Conservation (phyloP, 495 filamentous ascomycete genomes). For the Lichenothelia convexa region DNA sequence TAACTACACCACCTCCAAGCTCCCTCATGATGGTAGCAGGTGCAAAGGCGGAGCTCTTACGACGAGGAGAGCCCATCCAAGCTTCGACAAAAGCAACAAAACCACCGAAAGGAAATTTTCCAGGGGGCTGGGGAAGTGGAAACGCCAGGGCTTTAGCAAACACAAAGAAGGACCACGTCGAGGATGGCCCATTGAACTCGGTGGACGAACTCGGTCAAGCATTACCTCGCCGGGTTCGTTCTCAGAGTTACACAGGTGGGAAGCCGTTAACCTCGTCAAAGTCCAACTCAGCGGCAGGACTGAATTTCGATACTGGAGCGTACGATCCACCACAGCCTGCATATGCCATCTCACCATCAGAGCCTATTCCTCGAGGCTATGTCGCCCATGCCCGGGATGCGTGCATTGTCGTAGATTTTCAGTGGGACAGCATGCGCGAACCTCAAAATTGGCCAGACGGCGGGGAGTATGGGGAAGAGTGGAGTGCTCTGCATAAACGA, state of each 20-base stretch:
- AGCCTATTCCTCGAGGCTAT: slow-evolving; percentile 72
- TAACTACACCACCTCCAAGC: slow-evolving; percentile 74
- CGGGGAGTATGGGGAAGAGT: slow-evolving; percentile 80
- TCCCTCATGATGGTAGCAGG: slow-evolving; percentile 70
- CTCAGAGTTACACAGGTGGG: slow-evolving; percentile 21
- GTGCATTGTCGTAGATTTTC: slow-evolving; percentile 70
- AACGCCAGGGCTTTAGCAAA: slow-evolving; percentile 6
- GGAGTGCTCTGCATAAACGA: slow-evolving; percentile 81
- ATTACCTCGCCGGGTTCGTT: slow-evolving; percentile 24
- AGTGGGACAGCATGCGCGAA: slow-evolving; percentile 80
- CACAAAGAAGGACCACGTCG: slow-evolving; percentile 2
- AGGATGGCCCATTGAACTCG: slow-evolving; percentile 13
- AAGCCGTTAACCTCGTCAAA: background rate
- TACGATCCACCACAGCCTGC: slow-evolving; percentile 64
- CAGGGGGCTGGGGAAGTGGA: slow-evolving; percentile 38
- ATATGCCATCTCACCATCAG: slow-evolving; percentile 64
- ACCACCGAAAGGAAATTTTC: slow-evolving; percentile 17
- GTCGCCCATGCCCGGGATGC: slow-evolving; percentile 83
- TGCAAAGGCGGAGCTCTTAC: slow-evolving; percentile 70
- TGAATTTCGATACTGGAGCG: background rate
- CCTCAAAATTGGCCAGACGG: slow-evolving; percentile 69
- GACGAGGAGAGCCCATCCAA: slow-evolving; percentile 43
- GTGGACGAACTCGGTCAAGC: slow-evolving; percentile 15
- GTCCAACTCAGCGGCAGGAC: background rate
- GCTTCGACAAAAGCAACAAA: slow-evolving; percentile 19